These are phyloP conservation scores for Solanum chilense DNA, from an alignment of 257 asterid genomes.

Conservation along the genomic window DNA sequence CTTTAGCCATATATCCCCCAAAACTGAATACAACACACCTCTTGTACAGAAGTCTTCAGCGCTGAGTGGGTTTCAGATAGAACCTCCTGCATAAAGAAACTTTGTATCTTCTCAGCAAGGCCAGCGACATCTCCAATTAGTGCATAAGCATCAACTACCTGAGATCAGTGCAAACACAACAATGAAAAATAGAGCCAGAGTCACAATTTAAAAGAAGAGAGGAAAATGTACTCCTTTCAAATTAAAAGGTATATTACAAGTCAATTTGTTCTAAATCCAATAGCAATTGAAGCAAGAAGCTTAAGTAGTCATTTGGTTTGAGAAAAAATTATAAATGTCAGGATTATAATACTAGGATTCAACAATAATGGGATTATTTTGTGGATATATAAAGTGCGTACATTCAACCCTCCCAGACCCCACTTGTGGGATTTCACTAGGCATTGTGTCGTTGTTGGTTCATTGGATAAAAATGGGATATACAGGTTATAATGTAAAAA, in stretches of 20 bases:
- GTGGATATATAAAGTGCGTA: neutral
- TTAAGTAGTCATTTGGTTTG: neutral
- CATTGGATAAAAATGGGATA: neutral
- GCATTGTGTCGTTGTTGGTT: neutral
- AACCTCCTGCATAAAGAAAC: conserved; percentile 99
- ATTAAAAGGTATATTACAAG: neutral
- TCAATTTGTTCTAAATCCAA: neutral
- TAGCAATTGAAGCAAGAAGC: neutral
- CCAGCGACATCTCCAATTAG: conserved; percentile 95
- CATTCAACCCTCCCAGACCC: neutral
- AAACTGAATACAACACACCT: conserved; percentile 33
- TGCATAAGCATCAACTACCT: conserved; percentile 98
- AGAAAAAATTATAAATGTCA: neutral
- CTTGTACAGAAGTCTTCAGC: conserved; percentile 65
- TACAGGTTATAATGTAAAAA: neutral
- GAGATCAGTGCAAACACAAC: conserved; percentile 7
- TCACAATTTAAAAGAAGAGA: neutral
- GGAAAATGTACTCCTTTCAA: neutral
- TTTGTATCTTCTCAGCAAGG: conserved; percentile 92
- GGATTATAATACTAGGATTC: neutral
- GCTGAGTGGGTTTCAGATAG: conserved; percentile 87
- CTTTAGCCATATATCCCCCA: neutral
- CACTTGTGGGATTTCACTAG: neutral
- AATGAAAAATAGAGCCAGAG: neutral
- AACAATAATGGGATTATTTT: neutral